These are phyloP conservation scores for Lobosporangium transversale DNA, from an alignment of 192 early-diverging fungal genomes.

Conservation along the genomic window DNA sequence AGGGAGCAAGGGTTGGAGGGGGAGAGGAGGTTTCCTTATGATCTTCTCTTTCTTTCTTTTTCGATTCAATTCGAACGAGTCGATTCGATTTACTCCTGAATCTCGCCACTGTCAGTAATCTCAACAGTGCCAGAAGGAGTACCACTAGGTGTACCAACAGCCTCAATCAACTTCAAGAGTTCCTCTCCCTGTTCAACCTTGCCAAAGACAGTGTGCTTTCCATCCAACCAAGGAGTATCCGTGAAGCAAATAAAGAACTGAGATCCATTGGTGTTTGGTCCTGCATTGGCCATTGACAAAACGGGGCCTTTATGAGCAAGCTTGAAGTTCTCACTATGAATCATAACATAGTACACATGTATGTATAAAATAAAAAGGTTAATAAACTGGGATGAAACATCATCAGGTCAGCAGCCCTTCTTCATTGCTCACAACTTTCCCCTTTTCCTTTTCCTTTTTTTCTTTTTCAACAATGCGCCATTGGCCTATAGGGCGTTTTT, in stretches of 20 bases:
- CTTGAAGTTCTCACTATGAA: constrained; percentile 83
- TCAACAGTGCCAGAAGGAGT: constrained; percentile 71
- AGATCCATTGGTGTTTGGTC: constrained; percentile 59
- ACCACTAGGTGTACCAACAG: constrained; percentile 68
- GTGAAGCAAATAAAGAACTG: constrained; percentile 49
- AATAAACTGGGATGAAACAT: no score
- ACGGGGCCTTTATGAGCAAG: constrained; percentile 82
- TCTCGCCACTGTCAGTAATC: constrained; percentile 82
- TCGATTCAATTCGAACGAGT: no score
- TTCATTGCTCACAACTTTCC: not conserved
- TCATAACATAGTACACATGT: not conserved
- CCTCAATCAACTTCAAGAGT: constrained; percentile 81
- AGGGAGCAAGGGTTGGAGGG: no score
- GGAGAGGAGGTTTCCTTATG: no score
- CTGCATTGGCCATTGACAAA: constrained; percentile 80
- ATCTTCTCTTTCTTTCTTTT: no score
- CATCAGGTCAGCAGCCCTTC: not conserved
- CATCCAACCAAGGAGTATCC: constrained; percentile 86
- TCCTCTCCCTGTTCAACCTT: constrained; percentile 78
- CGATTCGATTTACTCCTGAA: constrained; percentile 57
- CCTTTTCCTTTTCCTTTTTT: no score
- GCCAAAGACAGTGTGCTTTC: constrained; percentile 95
- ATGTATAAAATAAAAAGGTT: no score
- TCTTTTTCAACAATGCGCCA: no score
- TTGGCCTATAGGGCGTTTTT: no score